These are phyloP conservation scores for Bonia amplexicaulis DNA, from an alignment of 176 grass and related monocot species.

Conservation along the genomic window DNA sequence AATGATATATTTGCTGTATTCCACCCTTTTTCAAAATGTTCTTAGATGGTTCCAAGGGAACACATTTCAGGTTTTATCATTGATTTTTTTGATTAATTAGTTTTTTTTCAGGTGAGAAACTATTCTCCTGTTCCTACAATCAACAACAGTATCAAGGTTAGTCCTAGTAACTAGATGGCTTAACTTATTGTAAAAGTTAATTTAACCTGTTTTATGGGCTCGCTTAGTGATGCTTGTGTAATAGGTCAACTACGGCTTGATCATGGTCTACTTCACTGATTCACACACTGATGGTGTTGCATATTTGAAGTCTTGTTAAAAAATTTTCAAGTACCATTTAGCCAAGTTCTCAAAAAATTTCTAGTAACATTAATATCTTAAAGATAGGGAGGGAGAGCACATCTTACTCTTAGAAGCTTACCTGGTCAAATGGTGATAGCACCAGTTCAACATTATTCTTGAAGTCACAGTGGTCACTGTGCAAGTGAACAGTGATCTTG, in stretches of 20 bases:
- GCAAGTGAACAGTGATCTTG: background rate
- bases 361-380: conserved; percentile 2
- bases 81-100: background rate
- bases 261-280: background rate
- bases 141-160: conserved; percentile 96
- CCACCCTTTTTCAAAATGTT: background rate
- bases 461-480: background rate
- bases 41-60: background rate
- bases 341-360: background rate
- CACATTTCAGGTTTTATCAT: background rate
- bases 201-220: background rate
- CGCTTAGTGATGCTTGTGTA: background rate
- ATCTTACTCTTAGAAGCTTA: background rate
- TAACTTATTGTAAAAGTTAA: background rate
- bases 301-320: background rate
- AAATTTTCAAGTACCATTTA: background rate
- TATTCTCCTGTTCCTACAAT: conserved; percentile 76
- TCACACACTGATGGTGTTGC: background rate
- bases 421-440: background rate
- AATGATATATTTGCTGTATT: background rate
- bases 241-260: background rate
- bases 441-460: conserved; percentile 3
- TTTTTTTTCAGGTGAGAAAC: conserved; percentile 69
- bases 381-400: background rate
- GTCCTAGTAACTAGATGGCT: conserved; percentile 26